A percentile compares a stretch with the other conserved stretches of the same genome.
phyloP scores from a whole-genome alignment of 306 rosid genomes.

The Astragalus glycyphyllos region DNA sequence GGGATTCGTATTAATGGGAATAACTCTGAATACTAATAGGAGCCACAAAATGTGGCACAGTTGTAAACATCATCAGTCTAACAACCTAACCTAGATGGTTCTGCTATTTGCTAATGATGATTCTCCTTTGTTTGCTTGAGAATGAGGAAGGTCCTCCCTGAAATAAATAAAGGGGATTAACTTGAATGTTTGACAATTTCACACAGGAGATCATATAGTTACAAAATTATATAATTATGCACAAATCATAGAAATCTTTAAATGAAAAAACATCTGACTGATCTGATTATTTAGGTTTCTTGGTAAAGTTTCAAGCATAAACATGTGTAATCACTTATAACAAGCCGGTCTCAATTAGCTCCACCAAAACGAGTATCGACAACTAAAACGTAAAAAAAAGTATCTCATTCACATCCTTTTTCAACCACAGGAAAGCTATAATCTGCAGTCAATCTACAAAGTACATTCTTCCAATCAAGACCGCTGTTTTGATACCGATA shows the following conservation, averaged over 20 bases:
- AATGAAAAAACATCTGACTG: constrained; percentile 28
- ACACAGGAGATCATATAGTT: neutral
- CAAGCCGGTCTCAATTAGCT: neutral
- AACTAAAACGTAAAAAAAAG: neutral
- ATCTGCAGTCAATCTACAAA: constrained; percentile 18
- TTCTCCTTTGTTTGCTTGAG: constrained; percentile 22
- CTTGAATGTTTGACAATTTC: neutral
- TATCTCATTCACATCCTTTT: constrained; percentile 30
- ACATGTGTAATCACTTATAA: neutral
- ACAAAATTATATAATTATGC: neutral
- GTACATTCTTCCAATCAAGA: constrained; percentile 9
- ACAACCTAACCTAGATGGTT: constrained; percentile 4
- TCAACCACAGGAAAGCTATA: constrained; percentile 18
- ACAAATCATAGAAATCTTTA: constrained; percentile 30
- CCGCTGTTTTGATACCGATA: neutral
- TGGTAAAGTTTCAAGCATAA: neutral
- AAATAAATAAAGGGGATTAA: constrained; percentile 14
- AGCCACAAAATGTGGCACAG: neutral
- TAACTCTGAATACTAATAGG: neutral
- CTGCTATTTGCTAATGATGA: constrained; percentile 26
- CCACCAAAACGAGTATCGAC: constrained; percentile 16
- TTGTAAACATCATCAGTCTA: neutral
- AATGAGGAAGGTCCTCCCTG: constrained; percentile 29
- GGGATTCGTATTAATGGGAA: neutral
- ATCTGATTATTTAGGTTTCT: constrained; percentile 19